phyloP scores from a whole-genome alignment of 257 asterid species.

The Henckelia pumila region DNA sequence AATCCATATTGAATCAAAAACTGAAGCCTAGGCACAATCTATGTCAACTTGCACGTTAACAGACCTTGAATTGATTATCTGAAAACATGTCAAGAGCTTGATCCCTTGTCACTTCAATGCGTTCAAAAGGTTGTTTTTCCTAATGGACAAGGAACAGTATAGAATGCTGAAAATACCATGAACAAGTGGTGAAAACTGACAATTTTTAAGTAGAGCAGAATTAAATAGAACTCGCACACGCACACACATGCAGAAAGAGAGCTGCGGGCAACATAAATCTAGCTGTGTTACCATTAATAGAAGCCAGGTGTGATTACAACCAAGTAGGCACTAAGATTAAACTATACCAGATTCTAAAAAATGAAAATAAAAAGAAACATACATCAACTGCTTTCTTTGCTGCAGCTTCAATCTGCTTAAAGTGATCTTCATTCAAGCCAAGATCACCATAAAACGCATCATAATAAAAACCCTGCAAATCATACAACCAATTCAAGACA shows the following conservation, averaged over 20 bases:
- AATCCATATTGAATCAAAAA: background rate
- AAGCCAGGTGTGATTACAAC: conserved; percentile 14
- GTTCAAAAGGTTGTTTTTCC: conserved; percentile 95
- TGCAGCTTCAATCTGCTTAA: conserved; percentile 69
- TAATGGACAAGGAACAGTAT: conserved; percentile 29
- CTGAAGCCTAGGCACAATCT: background rate
- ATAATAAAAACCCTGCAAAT: conserved; percentile 85
- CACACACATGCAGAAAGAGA: background rate
- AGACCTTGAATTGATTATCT: conserved; percentile 87
- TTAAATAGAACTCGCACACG: background rate
- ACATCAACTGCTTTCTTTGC: conserved; percentile 85
- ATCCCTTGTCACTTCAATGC: conserved; percentile 83
- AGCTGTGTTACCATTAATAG: conserved; percentile 3
- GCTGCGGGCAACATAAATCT: conserved; percentile 1
- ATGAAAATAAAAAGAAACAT: conserved; percentile 33
- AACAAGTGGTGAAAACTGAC: background rate
- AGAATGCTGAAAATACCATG: background rate
- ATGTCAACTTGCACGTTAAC: background rate
- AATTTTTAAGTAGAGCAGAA: background rate
- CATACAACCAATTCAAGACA: conserved; percentile 27
- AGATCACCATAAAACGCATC: conserved; percentile 93
- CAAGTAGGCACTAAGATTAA: conserved; percentile 14
- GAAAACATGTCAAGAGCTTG: conserved; percentile 93
- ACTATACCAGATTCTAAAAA: conserved; percentile 11
- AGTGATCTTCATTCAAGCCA: conserved; percentile 88